These are phyloP conservation scores for Pyrenochaeta sp. DNA, from an alignment of 2,329 filamentous ascomycete genomes.

Conservation along the genomic window DNA sequence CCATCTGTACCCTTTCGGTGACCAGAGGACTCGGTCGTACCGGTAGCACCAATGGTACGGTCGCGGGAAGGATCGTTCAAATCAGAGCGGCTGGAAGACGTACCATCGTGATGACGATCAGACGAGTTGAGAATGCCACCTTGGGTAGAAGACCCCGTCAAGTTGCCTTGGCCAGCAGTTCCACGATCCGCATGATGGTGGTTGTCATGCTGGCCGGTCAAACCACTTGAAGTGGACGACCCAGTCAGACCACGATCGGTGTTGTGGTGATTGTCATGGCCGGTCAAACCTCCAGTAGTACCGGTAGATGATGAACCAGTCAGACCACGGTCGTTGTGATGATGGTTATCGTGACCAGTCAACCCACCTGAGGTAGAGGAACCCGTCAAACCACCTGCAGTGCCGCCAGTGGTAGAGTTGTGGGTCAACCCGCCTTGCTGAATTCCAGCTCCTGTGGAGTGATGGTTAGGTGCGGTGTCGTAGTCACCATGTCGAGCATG, in stretches of 20 bases:
- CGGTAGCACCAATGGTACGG: neutral
- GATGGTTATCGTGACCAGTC: constrained; percentile 12
- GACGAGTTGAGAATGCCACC: constrained; percentile 6
- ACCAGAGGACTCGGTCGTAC: neutral
- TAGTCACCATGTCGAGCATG: constrained; percentile 30
- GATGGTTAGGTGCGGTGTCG: constrained; percentile 15
- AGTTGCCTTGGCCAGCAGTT: constrained; percentile 8
- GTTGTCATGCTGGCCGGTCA: constrained; percentile 1
- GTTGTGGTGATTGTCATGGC: constrained; percentile 14
- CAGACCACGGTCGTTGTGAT: constrained; percentile 16
- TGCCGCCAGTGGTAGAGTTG: constrained; percentile 1
- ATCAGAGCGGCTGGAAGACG: constrained; percentile 8
- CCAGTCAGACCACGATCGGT: constrained; percentile 16
- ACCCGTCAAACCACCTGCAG: constrained; percentile 2
- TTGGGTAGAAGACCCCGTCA: constrained; percentile 7
- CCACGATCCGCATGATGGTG: constrained; percentile 8
- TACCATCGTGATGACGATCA: constrained; percentile 9
- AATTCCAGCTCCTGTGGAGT: constrained; percentile 5
- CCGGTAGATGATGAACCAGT: constrained; percentile 6
- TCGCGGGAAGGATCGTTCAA: neutral
- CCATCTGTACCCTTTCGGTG: constrained; percentile 4
- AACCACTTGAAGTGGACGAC: constrained; percentile 3
- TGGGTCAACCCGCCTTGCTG: constrained; percentile 3
- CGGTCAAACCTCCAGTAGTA: constrained; percentile 4
- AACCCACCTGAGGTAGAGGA: constrained; percentile 1